Evolutionary conservation across 2,329 filamentous ascomycete species (phyloP).

Genomic region (Mycocentrospora acerina): DNA sequence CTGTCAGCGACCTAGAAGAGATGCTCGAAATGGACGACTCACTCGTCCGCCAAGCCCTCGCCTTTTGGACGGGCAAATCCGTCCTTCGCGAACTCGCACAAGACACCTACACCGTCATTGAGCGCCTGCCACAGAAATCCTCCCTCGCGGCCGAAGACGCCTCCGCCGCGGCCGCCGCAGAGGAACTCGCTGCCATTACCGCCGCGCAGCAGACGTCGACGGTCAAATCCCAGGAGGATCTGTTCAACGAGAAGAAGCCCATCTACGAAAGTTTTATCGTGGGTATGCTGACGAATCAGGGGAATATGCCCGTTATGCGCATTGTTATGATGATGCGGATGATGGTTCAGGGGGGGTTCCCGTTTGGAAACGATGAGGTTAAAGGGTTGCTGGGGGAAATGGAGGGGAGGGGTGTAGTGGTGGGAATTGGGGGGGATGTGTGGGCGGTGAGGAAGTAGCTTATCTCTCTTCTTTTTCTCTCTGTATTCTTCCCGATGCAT

Average conservation of each 20-base stretch:
- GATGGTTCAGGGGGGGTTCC: slow-evolving; percentile 82
- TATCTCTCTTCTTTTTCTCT: too few relatives aligned
- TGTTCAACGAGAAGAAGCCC: slow-evolving; percentile 67
- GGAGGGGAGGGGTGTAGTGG: slow-evolving; percentile 45
- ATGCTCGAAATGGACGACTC: slow-evolving; percentile 71
- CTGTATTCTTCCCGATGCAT: too few relatives aligned
- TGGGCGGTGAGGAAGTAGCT: slow-evolving; percentile 34
- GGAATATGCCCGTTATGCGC: slow-evolving; percentile 75
- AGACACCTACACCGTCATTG: slow-evolving; percentile 67
- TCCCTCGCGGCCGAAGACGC: slow-evolving; percentile 25
- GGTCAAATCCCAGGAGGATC: slow-evolving; percentile 54
- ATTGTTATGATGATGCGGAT: slow-evolving; percentile 97
- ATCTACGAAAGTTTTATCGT: slow-evolving; percentile 92
- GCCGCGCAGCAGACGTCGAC: slow-evolving; percentile 50
- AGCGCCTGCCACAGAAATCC: slow-evolving; percentile 46
- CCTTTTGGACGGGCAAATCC: slow-evolving; percentile 70
- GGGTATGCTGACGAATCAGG: slow-evolving; percentile 92
- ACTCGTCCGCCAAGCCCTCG: slow-evolving; percentile 66
- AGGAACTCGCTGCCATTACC: slow-evolving; percentile 37
- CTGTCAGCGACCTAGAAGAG: slow-evolving; percentile 50
- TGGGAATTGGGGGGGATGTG: slow-evolving; percentile 32
- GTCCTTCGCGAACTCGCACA: slow-evolving; percentile 57
- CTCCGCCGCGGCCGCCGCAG: slow-evolving; percentile 38
- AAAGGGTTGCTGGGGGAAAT: slow-evolving; percentile 77
- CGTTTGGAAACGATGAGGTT: slow-evolving; percentile 86